Base-by-base conservation (phyloP, 306 rosid species). In the Delonix regia region DNA sequence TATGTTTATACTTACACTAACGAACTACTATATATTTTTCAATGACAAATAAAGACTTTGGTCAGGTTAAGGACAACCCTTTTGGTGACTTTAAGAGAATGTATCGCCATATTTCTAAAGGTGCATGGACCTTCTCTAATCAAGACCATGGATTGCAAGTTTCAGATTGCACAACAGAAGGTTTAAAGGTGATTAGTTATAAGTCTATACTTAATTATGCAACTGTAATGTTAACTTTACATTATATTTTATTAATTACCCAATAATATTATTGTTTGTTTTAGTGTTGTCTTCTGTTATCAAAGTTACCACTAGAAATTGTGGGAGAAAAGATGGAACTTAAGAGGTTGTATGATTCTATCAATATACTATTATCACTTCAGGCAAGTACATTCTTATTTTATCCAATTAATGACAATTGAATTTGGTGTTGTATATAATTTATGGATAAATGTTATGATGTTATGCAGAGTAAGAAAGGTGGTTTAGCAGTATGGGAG, bases 401-500 rank as follows among this genome's bases (percentile, higher is more conserved):
- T 15, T 2, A 16, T 1, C n/a, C 3, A 18, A 16, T 49, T 16
- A 6, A 49, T 16, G 7, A 7, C 0, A 4, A 1, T 49, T 49
- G 5, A 2, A 15, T 49, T 49, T 49, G 22, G 9, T 49, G 1
- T 18, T 18, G 0, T 18, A 16, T 9, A n/a, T 16, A 18, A 18
- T 18, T 49, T 5, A 49, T 16, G 1, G 2, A 16, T 18, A 1
- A 18, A 18, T 49, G 8, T 6, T 49, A 49, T 49, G 8, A 16
- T 6, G n/a, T 52, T 0, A 62, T 48, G 78, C 44, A 88, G 87
- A 85, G 88, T 79, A 70, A 85, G 42, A 89, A 83, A 5, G 93
- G 90, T 25, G 93, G 93, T 38, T 69, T 81, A n/a, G 66, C 68
- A 15, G 24, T 8, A 2, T 62, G 44, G 68, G 68, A 62, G n/a